Evolutionary conservation across 306 rosid genomes (phyloP), one percentile per base, ranked within the genome.

Genomic region (Vigna nakashimae): DNA sequence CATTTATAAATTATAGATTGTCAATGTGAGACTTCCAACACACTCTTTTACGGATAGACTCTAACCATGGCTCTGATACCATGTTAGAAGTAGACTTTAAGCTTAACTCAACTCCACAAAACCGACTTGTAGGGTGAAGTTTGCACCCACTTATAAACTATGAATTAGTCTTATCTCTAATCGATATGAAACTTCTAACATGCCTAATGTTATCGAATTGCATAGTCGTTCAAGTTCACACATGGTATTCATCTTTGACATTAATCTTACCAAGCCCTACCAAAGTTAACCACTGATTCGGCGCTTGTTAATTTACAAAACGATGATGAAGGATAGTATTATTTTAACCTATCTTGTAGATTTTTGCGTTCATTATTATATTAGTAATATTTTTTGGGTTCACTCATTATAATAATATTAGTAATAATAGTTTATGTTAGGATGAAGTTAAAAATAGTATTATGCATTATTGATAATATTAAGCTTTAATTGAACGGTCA

Each of bases 291-390:
- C 46, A 68, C 75, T 65, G 63, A 66, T 78, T 80, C 13, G 46
- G 59, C 38, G 43, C 16, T 60, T 32, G 13, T 45, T 22, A 59
- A 32, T 56, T 75, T 79, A 46, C 13, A 40, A 60, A 52, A 52
- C 15, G 26, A 58, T 13, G 18, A 55, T 13, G 18, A 55, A 57
- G 56, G 71, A 62, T 76, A 30, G 42, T 52, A 57, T 53, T 80
- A 84, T 80, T 80, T 80, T 75, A 84, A 76, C 64, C 76, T 65
- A 76, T 76, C 77, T 9, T 45, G 17, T 78, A 60, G 77, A 16
- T 43, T 48, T 12, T 32, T 0, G 32, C 6, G 68, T 13, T 51
- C 51, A 51, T 11, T 26, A 66, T 45, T 26, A 66, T 45, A 36
- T 65, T 65, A 76, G 50, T 38, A 34, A 7, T 75, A 74, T 4